Evolutionary conservation across 305 asterid species (phyloP), one percentile per base, ranked within the genome.

Genomic region (Rubia peregrina): DNA sequence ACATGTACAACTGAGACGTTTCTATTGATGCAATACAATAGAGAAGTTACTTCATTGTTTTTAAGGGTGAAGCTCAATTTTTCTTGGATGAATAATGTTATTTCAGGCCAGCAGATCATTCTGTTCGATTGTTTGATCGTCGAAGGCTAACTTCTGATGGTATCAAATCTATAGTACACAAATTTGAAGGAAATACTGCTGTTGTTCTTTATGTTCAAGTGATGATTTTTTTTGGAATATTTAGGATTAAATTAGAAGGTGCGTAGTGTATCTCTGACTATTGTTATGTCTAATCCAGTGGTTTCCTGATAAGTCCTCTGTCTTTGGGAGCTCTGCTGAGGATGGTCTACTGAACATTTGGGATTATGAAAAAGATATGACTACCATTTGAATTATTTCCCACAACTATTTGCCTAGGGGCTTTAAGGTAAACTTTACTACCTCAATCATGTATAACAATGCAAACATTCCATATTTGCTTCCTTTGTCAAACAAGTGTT

Each of bases 121-220:
- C 95, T 41, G 96, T 95, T 74, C 83, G 89, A 82, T 83, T 95
- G 98, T 94, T 91, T 87, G 99, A 94, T 83, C 95, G 99, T 60
- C 96, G 98, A 24, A 87, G 75, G 76, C 78, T 94, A 69, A 83
- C 88, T 36, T 74, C 88, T 40, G 83, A 87, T 81, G 98, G 98
- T 73, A 75, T 83, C 22, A 95, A 95, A 64, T 81, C 79, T 61
- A 88, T 95, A 36, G 88, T 94, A 77, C 85, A 90, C 81, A 85
- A 81, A 78, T 94, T 94, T 84, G 86, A 80, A 82, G 95, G 95
- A 68, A 98, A 94, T 75, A 82, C 75, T 68, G 96, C 93, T 33
- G 89, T 98, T 79, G 98, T 94, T 80, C 95, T 91, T 8, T 89
- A 92, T 83, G 98, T 91, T 69, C 99, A 94, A 98, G 99, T 94